Evolutionary conservation across 352 stramenopile species (phyloP).

Genomic region (Phytopythium boreale): DNA sequence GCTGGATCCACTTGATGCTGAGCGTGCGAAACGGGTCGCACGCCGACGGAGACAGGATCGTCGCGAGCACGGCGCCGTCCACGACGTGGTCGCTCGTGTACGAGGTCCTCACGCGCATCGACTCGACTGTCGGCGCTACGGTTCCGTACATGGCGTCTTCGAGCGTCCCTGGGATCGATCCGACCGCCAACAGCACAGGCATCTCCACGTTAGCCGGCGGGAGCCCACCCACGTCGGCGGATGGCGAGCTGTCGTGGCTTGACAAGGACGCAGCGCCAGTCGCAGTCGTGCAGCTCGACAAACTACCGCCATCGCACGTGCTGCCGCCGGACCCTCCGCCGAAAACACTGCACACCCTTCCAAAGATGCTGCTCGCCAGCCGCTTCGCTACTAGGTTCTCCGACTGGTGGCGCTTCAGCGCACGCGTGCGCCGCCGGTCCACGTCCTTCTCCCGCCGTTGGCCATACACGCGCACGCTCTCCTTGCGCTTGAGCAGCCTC

Average conservation of each 20-base stretch:
- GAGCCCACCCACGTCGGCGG: constrained; percentile 10
- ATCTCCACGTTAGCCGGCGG: constrained; percentile 28
- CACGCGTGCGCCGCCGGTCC: constrained; percentile 24
- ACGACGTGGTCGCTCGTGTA: constrained; percentile 46
- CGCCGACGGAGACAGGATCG: constrained; percentile 34
- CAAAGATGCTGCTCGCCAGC: constrained; percentile 16
- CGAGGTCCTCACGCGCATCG: constrained; percentile 44
- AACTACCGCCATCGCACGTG: not conserved
- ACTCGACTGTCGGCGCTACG: constrained; percentile 28
- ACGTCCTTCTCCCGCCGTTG: constrained; percentile 36
- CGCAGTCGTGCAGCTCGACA: constrained; percentile 18
- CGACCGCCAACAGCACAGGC: constrained; percentile 38
- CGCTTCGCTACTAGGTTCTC: constrained; percentile 12
- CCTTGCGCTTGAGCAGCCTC: constrained; percentile 49
- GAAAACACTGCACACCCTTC: constrained; percentile 20
- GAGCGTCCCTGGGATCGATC: constrained; percentile 44
- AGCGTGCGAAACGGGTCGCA: constrained; percentile 47
- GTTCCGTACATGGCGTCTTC: constrained; percentile 65
- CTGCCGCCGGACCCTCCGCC: constrained; percentile 20
- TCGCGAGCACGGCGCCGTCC: constrained; percentile 46
- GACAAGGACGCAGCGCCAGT: constrained; percentile 11
- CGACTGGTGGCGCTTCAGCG: constrained; percentile 14
- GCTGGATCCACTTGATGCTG: constrained; percentile 59
- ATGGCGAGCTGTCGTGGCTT: constrained; percentile 12
- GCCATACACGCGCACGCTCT: constrained; percentile 42